A percentile compares a stretch with the other conserved stretches of the same genome.
These are phyloP conservation scores for Parachlorella kessleri DNA, from an alignment of 139 green algal species.

Conservation along the genomic window DNA sequence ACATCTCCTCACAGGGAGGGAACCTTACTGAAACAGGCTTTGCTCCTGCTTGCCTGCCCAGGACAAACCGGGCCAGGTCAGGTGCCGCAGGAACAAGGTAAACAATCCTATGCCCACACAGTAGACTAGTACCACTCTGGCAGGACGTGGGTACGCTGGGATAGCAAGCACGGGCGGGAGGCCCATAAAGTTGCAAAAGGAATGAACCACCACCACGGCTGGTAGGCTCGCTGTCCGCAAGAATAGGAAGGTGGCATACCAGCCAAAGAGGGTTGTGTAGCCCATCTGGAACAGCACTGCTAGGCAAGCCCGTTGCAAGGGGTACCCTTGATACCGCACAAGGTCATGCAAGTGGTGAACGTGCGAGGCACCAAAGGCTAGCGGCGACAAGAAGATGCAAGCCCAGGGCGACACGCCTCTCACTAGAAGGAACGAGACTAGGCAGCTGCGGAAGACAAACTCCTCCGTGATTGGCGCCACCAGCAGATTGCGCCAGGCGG, in stretches of 20 bases:
- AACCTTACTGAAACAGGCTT: too few species aligned
- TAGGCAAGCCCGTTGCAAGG: not conserved
- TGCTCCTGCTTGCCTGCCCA: too few species aligned
- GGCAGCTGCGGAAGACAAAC: conserved; percentile 79
- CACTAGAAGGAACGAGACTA: conserved; percentile 64
- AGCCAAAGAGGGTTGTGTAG: conserved; percentile 82
- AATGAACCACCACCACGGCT: conserved; percentile 55
- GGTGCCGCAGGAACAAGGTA: not conserved
- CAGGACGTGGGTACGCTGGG: not conserved
- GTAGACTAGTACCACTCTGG: not conserved
- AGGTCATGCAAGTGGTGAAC: conserved; percentile 77
- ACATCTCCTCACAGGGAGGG: too few species aligned
- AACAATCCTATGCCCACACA: not conserved
- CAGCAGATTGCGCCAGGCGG: conserved; percentile 39
- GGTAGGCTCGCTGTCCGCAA: conserved; percentile 53
- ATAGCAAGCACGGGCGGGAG: conserved; percentile 51
- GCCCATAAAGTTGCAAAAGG: conserved; percentile 79
- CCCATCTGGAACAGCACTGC: conserved; percentile 41
- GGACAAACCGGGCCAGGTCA: not conserved
- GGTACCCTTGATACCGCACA: conserved; percentile 28
- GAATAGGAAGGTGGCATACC: conserved; percentile 65
- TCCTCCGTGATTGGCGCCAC: conserved; percentile 81
- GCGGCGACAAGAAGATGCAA: conserved; percentile 55
- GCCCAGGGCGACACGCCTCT: not conserved
- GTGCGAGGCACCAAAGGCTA: conserved; percentile 83